These are phyloP conservation scores for Westerdykella sp. DNA, from an alignment of 2,329 filamentous ascomycete species.

Conservation along the genomic window DNA sequence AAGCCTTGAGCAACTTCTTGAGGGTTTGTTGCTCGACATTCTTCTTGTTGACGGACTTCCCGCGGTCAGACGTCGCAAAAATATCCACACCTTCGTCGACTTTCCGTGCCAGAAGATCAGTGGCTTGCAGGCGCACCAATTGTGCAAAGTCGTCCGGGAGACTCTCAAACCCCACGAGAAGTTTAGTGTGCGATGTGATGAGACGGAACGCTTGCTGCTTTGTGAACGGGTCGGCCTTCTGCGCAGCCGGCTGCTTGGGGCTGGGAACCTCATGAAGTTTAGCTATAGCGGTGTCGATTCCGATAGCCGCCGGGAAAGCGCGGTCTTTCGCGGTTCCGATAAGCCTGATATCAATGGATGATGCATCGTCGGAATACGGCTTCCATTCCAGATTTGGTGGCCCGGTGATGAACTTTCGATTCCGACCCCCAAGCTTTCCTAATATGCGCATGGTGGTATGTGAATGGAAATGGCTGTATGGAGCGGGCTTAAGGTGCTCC, in stretches of 20 bases:
- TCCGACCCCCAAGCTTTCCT: slow-evolving; percentile 90
- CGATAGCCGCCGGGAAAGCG: slow-evolving; percentile 78
- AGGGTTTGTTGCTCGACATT: slow-evolving; percentile 73
- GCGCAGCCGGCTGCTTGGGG: slow-evolving; percentile 55
- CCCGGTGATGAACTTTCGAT: slow-evolving; percentile 89
- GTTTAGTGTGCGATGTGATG: slow-evolving; percentile 81
- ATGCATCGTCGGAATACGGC: slow-evolving; percentile 76
- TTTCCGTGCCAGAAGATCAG: slow-evolving; percentile 71
- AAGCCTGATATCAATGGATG: slow-evolving; percentile 82
- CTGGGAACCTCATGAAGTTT: slow-evolving; percentile 67
- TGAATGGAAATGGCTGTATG: slow-evolving; percentile 94
- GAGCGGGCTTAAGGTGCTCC: slow-evolving; percentile 87
- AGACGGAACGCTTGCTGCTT: slow-evolving; percentile 89
- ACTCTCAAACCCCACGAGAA: slow-evolving; percentile 80
- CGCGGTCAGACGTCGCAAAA: slow-evolving; percentile 69
- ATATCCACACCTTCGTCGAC: slow-evolving; percentile 63
- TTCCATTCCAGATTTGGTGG: slow-evolving; percentile 79
- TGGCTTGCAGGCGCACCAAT: slow-evolving; percentile 78
- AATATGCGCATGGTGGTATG: slow-evolving; percentile 97
- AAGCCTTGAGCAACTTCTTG: slow-evolving; percentile 81
- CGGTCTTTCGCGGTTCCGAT: slow-evolving; percentile 85
- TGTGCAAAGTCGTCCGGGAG: slow-evolving; percentile 84
- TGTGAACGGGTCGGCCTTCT: slow-evolving; percentile 75
- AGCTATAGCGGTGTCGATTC: slow-evolving; percentile 80
- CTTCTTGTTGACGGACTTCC: slow-evolving; percentile 82